Evolutionary conservation across 768 basidiomycete genomes (phyloP), one percentile per base, ranked within the genome.

Genomic region (Russula earlei): DNA sequence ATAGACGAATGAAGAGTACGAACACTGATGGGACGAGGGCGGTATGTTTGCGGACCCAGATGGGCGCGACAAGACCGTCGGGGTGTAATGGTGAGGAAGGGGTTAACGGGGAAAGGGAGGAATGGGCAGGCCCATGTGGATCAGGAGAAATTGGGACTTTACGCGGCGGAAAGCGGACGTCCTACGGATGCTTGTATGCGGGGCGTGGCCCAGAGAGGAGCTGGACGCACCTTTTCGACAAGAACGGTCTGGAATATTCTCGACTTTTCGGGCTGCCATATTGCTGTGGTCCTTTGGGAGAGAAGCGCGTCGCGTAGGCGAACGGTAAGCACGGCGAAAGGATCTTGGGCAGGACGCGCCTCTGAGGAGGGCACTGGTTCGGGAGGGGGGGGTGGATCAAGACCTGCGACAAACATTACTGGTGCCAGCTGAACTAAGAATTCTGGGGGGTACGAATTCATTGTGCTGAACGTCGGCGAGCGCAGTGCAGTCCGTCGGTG

Each of bases 21-120:
- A 97, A 95, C 0, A 97, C 94, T 22, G 90, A 85, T 0, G 96
- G 96, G 0, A 97, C 71, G 31, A 96, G 82, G 1, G 89, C 82
- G 0, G 89, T 89, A 65, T 99, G 96, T 70, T 98, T 99, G 42
- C 93, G 79, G 33, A 98, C 83, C 96, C 96, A 99, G 67, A 98
- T 91, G 1, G 96, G 96, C 3, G 96, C 92, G 51, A 99, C 91
- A 52, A 99, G 72, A 0, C 96, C 96, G 66, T 99, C 96, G 0
- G 96, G 96, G 68, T 91, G 81, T 9, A 96, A 74, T 0, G 96
- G 95, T 0, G 93, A 96, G 0, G 86, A 77, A 0, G 86, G 85
- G 0, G 89, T 89, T 38, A 97, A 72, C 0, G 96, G 96, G 0
- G 93, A 97, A n/a, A 98, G 76, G 0, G 93, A 93, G 0, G 95